Percentiles rank a stretch among this genome's conserved stretches.
These are phyloP conservation scores for Cardamine occulta DNA, from an alignment of 345 rosid species.

Conservation along the genomic window DNA sequence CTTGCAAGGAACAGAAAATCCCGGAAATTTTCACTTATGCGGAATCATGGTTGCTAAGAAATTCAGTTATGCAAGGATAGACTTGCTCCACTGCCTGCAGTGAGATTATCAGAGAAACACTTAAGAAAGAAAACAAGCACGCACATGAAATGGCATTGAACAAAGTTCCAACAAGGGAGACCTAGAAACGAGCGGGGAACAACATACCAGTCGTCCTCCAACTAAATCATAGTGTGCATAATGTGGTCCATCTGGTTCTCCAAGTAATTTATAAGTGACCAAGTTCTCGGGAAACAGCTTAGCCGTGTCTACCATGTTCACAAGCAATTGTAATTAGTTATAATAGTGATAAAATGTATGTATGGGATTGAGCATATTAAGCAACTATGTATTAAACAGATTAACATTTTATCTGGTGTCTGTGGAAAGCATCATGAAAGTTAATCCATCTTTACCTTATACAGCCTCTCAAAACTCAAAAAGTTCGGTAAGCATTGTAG, in stretches of 20 bases:
- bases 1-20: constrained; percentile 16
- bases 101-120: constrained; percentile 11
- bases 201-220: constrained; percentile 61
- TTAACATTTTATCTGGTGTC: neutral
- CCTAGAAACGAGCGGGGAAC: constrained; percentile 1
- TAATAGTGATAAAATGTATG: constrained; percentile 4
- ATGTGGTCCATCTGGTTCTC: constrained; percentile 68
- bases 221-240: constrained; percentile 49
- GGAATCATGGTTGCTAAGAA: constrained; percentile 62
- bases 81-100: constrained; percentile 90
- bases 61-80: constrained; percentile 78
- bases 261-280: constrained; percentile 66
- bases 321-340: constrained; percentile 14
- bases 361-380: constrained; percentile 9
- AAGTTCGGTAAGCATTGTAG: neutral
- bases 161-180: constrained; percentile 27
- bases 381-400: constrained; percentile 1
- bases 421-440: constrained; percentile 1
- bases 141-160: neutral
- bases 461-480: constrained; percentile 19
- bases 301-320: constrained; percentile 63
- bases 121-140: constrained; percentile 24
- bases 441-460: neutral
- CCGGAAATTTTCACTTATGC: constrained; percentile 35
- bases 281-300: constrained; percentile 66